phyloP scores from a whole-genome alignment of 2,329 filamentous ascomycete species.

The Pseudogymnoascus destructans region DNA sequence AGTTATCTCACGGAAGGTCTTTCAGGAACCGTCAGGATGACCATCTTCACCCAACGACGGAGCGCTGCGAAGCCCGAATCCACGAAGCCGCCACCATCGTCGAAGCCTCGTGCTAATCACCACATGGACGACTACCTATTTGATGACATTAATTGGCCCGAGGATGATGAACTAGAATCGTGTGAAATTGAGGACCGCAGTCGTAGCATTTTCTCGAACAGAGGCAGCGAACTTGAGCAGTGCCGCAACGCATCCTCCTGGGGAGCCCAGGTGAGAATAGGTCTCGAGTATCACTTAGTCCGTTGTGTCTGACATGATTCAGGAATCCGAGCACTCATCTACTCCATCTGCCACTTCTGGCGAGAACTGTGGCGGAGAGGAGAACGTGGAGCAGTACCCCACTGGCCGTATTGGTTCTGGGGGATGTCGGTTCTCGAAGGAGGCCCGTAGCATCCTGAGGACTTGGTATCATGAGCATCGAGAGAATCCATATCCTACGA shows the following conservation, averaged over 20 bases:
- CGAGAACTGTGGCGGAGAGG: not conserved
- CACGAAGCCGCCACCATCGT: not conserved
- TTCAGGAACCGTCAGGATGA: not conserved
- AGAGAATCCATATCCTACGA: slow-evolving; percentile 10
- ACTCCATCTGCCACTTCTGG: slow-evolving; percentile 1
- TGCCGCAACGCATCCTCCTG: not conserved
- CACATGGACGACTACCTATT: slow-evolving; percentile 5
- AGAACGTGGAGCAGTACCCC: not conserved
- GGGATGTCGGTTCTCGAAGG: slow-evolving; percentile 10
- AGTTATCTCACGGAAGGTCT: not conserved
- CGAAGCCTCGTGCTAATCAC: not conserved
- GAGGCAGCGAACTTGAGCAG: not conserved
- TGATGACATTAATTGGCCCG: slow-evolving; percentile 10
- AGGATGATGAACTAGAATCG: not conserved
- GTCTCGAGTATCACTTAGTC: not conserved
- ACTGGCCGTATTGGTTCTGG: not conserved
- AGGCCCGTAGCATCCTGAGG: slow-evolving; percentile 10
- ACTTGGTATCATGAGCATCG: slow-evolving; percentile 11
- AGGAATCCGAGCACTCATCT: not conserved
- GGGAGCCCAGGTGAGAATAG: not conserved
- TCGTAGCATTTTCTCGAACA: not conserved
- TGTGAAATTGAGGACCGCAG: not conserved
- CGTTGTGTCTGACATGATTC: not conserved
- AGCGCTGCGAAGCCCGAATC: not conserved
- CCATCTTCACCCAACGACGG: not conserved